A percentile compares a stretch with the other conserved stretches of the same genome.
Conservation (phyloP, 495 filamentous ascomycete species). For the Hypoxylon intermedium region DNA sequence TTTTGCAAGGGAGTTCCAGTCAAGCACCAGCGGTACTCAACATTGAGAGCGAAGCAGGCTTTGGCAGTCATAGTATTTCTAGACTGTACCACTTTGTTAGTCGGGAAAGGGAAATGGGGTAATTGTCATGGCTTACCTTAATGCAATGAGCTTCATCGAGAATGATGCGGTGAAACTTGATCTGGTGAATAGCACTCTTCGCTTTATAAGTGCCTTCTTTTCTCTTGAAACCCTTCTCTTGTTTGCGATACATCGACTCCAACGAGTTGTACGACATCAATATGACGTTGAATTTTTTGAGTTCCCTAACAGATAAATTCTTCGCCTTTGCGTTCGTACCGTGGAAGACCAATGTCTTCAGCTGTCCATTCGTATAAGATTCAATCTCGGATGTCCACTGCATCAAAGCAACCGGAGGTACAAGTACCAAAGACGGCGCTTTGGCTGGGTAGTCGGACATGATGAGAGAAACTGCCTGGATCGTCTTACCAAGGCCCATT, state of each 20-base stretch:
- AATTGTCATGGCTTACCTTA: constrained; percentile 62
- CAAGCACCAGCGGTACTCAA: constrained; percentile 90
- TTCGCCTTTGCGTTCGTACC: constrained; percentile 85
- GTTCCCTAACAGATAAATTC: constrained; percentile 70
- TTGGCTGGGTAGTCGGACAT: constrained; percentile 94
- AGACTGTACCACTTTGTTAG: constrained; percentile 50
- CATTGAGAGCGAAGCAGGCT: constrained; percentile 88
- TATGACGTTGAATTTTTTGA: constrained; percentile 86
- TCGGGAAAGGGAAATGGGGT: neutral
- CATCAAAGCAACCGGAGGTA: constrained; percentile 94
- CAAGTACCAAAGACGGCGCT: constrained; percentile 83
- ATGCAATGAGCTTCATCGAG: constrained; percentile 97
- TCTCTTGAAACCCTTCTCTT: constrained; percentile 88
- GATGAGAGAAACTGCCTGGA: constrained; percentile 93
- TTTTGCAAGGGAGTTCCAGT: constrained; percentile 95
- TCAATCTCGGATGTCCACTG: constrained; percentile 96
- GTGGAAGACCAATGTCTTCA: constrained; percentile 89
- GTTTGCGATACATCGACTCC: constrained; percentile 89
- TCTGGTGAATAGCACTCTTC: constrained; percentile 84
- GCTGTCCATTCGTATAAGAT: constrained; percentile 85
- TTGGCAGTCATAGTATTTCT: constrained; percentile 88
- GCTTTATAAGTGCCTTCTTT: constrained; percentile 73
- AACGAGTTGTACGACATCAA: constrained; percentile 96
- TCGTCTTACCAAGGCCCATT: constrained; percentile 99
- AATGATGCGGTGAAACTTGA: constrained; percentile 88